A percentile compares a stretch with the other conserved stretches of the same genome.
Evolutionary conservation across 2,329 filamentous ascomycete species (phyloP).

Genomic region (Orbilia ellipsospora): DNA sequence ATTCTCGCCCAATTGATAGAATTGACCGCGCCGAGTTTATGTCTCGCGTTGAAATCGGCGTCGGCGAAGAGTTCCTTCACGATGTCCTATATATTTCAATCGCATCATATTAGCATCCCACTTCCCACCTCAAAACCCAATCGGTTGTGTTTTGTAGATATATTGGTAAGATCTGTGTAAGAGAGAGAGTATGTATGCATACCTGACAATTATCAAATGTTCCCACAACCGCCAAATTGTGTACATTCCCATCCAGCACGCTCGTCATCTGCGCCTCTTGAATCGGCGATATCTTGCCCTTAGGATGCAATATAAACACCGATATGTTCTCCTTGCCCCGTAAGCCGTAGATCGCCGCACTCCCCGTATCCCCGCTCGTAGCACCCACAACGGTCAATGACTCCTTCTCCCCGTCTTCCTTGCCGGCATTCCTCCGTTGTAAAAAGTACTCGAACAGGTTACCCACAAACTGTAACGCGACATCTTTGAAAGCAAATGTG

Average conservation of each 20-base stretch:
- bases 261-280: conserved; percentile 99
- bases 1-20: conserved; percentile 97
- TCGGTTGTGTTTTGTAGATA: background rate
- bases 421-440: conserved; percentile 76
- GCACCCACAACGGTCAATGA: conserved; percentile 88
- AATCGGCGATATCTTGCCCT: conserved; percentile 88
- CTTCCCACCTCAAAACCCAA: background rate
- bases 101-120: background rate
- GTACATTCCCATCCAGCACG: conserved; percentile 86
- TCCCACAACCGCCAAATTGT: conserved; percentile 88
- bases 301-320: conserved; percentile 92
- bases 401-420: conserved; percentile 68
- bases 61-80: conserved; percentile 94
- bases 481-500: conserved; percentile 95
- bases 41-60: conserved; percentile 79
- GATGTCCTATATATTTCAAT: conserved; percentile 72
- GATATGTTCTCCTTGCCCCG: conserved; percentile 96
- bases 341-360: conserved; percentile 93
- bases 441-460: conserved; percentile 94
- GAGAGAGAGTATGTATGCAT: conserved; percentile 38
- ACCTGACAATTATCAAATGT: conserved; percentile 97
- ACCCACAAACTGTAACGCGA: conserved; percentile 92
- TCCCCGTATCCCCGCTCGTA: conserved; percentile 89
- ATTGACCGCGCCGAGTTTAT: conserved; percentile 92
- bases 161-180: too few species aligned